Evolutionary conservation across 2,329 filamentous ascomycete genomes (phyloP).

Genomic region (Cercospora sojina): DNA sequence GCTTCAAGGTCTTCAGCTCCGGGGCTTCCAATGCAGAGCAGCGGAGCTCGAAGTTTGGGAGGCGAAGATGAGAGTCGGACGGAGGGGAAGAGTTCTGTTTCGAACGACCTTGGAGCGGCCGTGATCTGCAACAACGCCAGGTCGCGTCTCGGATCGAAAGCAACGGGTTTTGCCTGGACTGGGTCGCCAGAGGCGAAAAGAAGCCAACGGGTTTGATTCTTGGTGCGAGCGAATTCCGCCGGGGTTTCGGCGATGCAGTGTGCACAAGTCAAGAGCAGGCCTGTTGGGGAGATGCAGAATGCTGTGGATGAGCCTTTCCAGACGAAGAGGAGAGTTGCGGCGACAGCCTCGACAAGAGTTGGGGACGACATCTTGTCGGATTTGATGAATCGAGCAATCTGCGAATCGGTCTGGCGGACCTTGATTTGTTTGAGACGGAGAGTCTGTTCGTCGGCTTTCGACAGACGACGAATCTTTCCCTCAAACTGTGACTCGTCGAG

Average conservation of each 20-base stretch:
- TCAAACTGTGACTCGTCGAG: background rate
- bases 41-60: constrained; percentile 23
- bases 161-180: constrained; percentile 43
- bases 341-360: constrained; percentile 13
- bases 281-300: constrained; percentile 48
- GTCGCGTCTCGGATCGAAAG: constrained; percentile 48
- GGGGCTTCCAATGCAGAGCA: constrained; percentile 45
- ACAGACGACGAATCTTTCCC: background rate
- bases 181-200: constrained; percentile 45
- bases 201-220: constrained; percentile 39
- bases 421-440: constrained; percentile 19
- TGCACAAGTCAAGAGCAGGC: constrained; percentile 52
- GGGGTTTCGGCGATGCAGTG: constrained; percentile 51
- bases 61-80: constrained; percentile 11
- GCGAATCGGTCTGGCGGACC: constrained; percentile 13
- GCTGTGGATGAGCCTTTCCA: constrained; percentile 54
- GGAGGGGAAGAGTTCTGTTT: constrained; percentile 24
- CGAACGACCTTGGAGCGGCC: constrained; percentile 30
- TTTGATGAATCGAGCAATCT: constrained; percentile 10
- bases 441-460: background rate
- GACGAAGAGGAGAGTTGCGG: constrained; percentile 47
- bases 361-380: background rate
- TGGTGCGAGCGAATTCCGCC: constrained; percentile 37
- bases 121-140: constrained; percentile 50
- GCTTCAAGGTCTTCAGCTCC: constrained; percentile 49